Conservation (phyloP, 495 filamentous ascomycete genomes). For the Pyrenula aspistea region DNA sequence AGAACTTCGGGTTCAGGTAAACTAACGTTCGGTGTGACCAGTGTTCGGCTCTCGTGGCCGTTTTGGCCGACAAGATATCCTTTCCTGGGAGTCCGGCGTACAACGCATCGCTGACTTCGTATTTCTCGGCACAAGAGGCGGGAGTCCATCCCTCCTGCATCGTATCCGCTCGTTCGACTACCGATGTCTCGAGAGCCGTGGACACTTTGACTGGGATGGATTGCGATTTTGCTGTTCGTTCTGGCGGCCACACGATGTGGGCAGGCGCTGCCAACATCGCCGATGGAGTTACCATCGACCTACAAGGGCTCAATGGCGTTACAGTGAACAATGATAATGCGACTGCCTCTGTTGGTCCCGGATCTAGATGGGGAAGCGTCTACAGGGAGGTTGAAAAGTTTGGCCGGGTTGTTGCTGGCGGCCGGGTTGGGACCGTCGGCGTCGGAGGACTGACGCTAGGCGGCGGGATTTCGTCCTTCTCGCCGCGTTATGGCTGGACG, state of each 20-base stretch:
- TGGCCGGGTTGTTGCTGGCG: conserved; percentile 33
- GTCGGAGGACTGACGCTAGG: conserved; percentile 30
- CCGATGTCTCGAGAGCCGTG: conserved; percentile 15
- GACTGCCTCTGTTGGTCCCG: conserved; percentile 29
- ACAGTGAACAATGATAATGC: conserved; percentile 17
- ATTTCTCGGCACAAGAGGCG: conserved; percentile 16
- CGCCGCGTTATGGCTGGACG: conserved; percentile 27
- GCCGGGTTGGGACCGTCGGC: conserved; percentile 29
- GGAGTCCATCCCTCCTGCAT: conserved; percentile 22
- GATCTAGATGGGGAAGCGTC: conserved; percentile 30
- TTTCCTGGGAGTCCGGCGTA: conserved; percentile 11
- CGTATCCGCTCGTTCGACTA: too few relatives aligned
- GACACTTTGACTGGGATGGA: conserved; percentile 5
- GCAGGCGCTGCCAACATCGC: conserved; percentile 16
- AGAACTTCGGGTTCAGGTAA: too few relatives aligned
- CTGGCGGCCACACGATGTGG: conserved; percentile 23
- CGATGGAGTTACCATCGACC: conserved; percentile 18
- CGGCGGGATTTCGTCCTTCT: conserved; percentile 20
- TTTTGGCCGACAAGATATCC: too few relatives aligned
- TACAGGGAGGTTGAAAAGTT: conserved; percentile 30
- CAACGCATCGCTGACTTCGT: conserved; percentile 8
- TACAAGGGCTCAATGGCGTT: conserved; percentile 20
- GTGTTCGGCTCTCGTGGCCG: too few relatives aligned
- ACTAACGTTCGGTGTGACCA: too few relatives aligned
- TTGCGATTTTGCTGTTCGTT: conserved; percentile 36